phyloP scores from a whole-genome alignment of 73 alveolate genomes.

The Uronychia setigera region DNA sequence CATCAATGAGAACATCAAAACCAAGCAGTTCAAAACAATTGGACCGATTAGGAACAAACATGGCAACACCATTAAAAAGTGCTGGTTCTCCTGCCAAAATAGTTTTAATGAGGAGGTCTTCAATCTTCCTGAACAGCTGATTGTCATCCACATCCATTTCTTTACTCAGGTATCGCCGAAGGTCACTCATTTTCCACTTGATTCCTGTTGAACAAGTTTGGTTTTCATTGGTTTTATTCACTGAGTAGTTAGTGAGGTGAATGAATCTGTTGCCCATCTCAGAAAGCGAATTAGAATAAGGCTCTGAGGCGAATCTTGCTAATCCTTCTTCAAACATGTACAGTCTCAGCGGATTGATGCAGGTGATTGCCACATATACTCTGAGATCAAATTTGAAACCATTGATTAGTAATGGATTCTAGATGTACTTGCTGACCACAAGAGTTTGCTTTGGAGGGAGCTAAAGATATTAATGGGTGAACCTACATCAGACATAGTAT shows the following conservation, averaged over 20 bases:
- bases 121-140: not conserved
- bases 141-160: not conserved
- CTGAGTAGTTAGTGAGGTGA: slow-evolving; percentile 60
- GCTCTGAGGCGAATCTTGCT: slow-evolving; percentile 83
- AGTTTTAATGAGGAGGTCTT: not conserved
- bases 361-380: slow-evolving; percentile 73
- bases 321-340: slow-evolving; percentile 74
- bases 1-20: slow-evolving; percentile 78
- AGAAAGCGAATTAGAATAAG: slow-evolving; percentile 45
- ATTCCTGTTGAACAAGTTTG: not conserved
- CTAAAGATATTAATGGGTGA: not conserved
- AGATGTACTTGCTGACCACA: slow-evolving; percentile 71
- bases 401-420: slow-evolving; percentile 77
- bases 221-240: slow-evolving; percentile 33
- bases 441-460: slow-evolving; percentile 60
- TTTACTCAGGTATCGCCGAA: not conserved
- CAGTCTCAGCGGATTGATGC: slow-evolving; percentile 75
- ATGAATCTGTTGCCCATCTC: slow-evolving; percentile 48
- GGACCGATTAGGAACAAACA: slow-evolving; percentile 68
- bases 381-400: slow-evolving; percentile 79
- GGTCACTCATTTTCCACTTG: not conserved
- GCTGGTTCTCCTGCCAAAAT: slow-evolving; percentile 67
- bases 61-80: slow-evolving; percentile 75
- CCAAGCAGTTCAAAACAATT: slow-evolving; percentile 90
- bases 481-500: slow-evolving; percentile 26